These are phyloP conservation scores for Saccharomycopsis guyanensis DNA, from an alignment of 805 yeast species.

Conservation along the genomic window DNA sequence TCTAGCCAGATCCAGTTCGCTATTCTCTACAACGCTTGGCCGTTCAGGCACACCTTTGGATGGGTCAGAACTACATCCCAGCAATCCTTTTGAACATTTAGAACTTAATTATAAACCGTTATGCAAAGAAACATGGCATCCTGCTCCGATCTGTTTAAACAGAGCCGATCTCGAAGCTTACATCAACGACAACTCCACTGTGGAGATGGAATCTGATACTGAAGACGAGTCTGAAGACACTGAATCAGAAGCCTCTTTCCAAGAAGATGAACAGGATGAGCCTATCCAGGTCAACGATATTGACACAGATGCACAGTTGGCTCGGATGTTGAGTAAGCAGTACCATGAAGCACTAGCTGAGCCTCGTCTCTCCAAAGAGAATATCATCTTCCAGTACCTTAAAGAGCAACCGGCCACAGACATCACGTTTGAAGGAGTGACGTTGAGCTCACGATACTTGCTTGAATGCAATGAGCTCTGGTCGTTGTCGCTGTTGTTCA, in stretches of 20 bases:
- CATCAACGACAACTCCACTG: neutral
- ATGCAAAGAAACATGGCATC: neutral
- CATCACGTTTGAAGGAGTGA: neutral
- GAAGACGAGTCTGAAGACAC: neutral
- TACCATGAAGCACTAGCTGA: neutral
- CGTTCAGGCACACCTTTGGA: no score
- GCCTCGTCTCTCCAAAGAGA: neutral
- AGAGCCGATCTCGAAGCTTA: neutral
- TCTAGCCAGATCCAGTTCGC: no score
- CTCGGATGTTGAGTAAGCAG: neutral
- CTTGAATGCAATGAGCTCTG: slow-evolving; percentile 6
- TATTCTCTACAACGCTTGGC: no score
- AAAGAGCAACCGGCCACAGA: neutral
- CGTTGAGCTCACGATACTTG: neutral
- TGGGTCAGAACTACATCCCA: no score
- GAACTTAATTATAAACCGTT: neutral
- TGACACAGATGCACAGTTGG: neutral
- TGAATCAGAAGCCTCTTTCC: neutral
- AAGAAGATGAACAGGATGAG: neutral
- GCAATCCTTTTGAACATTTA: neutral
- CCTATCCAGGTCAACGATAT: no score
- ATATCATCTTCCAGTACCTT: neutral
- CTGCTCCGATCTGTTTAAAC: neutral
- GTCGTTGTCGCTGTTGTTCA: slow-evolving; percentile 2
- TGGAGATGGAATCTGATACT: neutral